Percentiles rank a stretch among this genome's conserved stretches.
These are phyloP conservation scores for Solanum virginianum DNA, from an alignment of 257 asterid species.

Conservation along the genomic window DNA sequence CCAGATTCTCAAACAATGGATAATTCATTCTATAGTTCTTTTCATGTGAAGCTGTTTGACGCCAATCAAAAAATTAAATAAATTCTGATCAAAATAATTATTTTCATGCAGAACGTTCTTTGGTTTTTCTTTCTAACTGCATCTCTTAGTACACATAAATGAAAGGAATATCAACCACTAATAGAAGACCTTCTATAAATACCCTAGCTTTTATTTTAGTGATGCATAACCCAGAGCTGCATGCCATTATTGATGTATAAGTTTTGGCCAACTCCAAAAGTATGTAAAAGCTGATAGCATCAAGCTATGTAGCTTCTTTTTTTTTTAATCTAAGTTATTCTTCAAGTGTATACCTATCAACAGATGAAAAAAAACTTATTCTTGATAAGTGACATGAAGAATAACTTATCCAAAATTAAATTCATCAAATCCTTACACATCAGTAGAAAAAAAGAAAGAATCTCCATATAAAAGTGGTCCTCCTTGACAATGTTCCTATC, in stretches of 20 bases:
- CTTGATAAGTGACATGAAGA: neutral
- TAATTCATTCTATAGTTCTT: neutral
- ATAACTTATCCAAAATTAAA: neutral
- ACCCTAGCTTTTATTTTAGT: neutral
- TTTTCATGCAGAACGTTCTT: neutral
- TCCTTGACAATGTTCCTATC: neutral
- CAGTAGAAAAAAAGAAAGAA: neutral
- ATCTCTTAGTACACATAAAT: neutral
- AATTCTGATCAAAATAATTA: neutral
- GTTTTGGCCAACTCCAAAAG: neutral
- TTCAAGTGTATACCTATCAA: neutral
- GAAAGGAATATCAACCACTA: neutral
- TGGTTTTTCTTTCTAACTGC: neutral
- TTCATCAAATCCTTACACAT: neutral
- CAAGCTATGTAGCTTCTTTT: neutral
- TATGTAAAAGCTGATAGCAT: conserved; percentile 2
- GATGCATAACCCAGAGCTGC: neutral
- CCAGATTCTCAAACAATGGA: neutral
- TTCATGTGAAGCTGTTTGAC: neutral
- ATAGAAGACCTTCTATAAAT: neutral
- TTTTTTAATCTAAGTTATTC: neutral
- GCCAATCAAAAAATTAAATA: neutral
- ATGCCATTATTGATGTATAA: neutral
- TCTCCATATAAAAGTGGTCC: neutral
- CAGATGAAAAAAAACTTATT: neutral